Evolutionary conservation across 2,329 filamentous ascomycete species (phyloP), one percentile per base, ranked within the genome.

Genomic region (Cadophora sp.): DNA sequence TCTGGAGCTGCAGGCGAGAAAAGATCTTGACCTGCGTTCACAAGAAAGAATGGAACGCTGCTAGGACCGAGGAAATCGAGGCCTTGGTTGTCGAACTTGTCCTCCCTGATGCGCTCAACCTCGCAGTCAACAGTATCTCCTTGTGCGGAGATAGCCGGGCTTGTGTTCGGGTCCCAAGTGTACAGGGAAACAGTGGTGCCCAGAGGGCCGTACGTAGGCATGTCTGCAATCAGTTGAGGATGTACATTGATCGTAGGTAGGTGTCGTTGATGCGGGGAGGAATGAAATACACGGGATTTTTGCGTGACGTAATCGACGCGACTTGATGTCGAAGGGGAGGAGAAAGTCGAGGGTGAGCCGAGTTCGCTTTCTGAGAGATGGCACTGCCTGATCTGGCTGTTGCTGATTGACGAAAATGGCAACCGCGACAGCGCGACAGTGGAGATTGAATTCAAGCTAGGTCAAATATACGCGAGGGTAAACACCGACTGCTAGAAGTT

Each of bases 11-110:
- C 13, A 13, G 33, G 36, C 8, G 55, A 66, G 45, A 70, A 67
- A 14, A 70, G 48, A 27, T 70, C 66, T n/a, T 61, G 58, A 24
- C 69, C 69, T 51, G 67, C 69, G 16, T 68, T 69, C n/a, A 70
- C 43, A 41, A 70, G 59, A 36, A 48, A 70, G 55, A 69, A 70
- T 18, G 69, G 69, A n/a, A 47, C 45, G n/a, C 58, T 59, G 33
- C 58, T 58, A 14, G 51, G 36, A 7, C 66, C 69, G 24, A 70
- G 55, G 51, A 70, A 70, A 16, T 67, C 66, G 36, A 70, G 24
- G 24, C 59, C 55, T 36, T 30, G 24, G n/a, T 51, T 50, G 14
- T 66, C 48, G 47, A 70, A 68, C 1, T 62, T 50, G 47, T 64
- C 65, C 48, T 70, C 69, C 7, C 30, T 66, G 18, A 69, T 50